Base-by-base conservation (phyloP, 2,329 filamentous ascomycete genomes). In the Pseudocercospora macadamiae region DNA sequence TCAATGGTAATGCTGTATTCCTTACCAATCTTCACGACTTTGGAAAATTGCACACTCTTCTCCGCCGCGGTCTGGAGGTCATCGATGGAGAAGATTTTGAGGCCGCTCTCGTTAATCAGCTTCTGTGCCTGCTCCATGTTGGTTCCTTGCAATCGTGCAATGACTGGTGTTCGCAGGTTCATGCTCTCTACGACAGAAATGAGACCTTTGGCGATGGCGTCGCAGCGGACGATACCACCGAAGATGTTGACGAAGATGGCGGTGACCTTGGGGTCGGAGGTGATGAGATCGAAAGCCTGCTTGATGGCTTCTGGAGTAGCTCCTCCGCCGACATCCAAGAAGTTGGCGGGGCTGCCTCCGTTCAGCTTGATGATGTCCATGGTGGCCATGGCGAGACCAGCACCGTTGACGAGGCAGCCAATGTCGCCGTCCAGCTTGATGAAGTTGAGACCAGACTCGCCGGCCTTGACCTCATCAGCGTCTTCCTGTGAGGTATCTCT, bases 341-440 rank as follows among this genome's bases (percentile, higher is more conserved):
- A 99, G 87, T 99, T 99, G 71, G 95, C 95, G 64, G 95, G 95
- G 74, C 86, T 83, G 65, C 95, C 95, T 70, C 95, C 95, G 81
- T 97, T 99, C 65, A 99, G 86, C 87, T 99, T 97, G 86, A 99
- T 99, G 79, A 99, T 97, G 79, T 99, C 95, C 95, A 99, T 99
- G 76, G 95, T 99, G 65, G 95, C 95, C 95, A 99, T 99, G 80
- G 95, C 95, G 68, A 99, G 89, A 82, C 95, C 95, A 72, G 95
- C 95, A 76, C 95, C 95, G 82, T 99, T 99, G 82, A 99, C 95
- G 61, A 97, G 85, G 83, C 95, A 99, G 79, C 95, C 95, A 76
- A 99, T 99, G 76, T 99, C 95, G 76, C 95, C 95, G 75, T 97
- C 95, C 63, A 99, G 89, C 87, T 99, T 99, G 86, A 99, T 99